These are phyloP conservation scores for Phaseolus lunatus DNA, from an alignment of 306 rosid genomes.

Conservation along the genomic window DNA sequence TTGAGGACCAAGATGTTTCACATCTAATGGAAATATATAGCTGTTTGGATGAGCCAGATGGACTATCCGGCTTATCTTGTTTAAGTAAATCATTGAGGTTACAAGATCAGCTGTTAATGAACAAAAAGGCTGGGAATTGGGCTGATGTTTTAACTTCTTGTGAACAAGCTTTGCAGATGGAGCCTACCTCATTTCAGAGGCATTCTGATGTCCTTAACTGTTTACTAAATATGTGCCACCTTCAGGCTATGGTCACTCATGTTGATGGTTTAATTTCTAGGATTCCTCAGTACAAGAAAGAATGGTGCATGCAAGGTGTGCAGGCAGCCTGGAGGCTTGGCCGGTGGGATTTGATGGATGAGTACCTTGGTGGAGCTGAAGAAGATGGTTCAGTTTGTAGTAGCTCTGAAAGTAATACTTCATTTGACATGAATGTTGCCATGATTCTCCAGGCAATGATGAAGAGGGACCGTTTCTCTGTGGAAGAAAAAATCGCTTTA, in stretches of 20 bases:
- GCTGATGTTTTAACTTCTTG: constrained; percentile 93
- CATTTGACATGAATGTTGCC: constrained; percentile 92
- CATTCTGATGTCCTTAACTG: constrained; percentile 97
- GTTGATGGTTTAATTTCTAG: constrained; percentile 94
- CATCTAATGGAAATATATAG: constrained; percentile 95
- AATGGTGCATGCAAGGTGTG: constrained; percentile 99
- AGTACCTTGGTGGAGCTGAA: constrained; percentile 90
- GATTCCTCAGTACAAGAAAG: constrained; percentile 86
- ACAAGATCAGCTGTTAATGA: constrained; percentile 89
- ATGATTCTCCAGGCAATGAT: constrained; percentile 97
- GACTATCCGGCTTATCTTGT: constrained; percentile 87
- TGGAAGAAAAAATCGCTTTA: constrained; percentile 81
- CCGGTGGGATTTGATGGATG: constrained; percentile 98
- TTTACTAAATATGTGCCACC: constrained; percentile 95
- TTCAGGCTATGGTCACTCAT: constrained; percentile 97
- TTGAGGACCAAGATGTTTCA: constrained; percentile 84
- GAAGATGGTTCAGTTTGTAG: constrained; percentile 86
- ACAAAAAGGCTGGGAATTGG: constrained; percentile 95
- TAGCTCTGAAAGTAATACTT: constrained; percentile 89
- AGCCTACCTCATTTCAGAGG: constrained; percentile 87
- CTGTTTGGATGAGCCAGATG: constrained; percentile 95
- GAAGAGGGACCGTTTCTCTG: constrained; percentile 87
- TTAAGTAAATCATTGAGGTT: constrained; percentile 75
- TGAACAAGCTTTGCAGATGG: constrained; percentile 98
- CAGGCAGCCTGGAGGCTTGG: constrained; percentile 99